Evolutionary conservation across 2,329 filamentous ascomycete species (phyloP).

Genomic region (Pleomassaria siparia): DNA sequence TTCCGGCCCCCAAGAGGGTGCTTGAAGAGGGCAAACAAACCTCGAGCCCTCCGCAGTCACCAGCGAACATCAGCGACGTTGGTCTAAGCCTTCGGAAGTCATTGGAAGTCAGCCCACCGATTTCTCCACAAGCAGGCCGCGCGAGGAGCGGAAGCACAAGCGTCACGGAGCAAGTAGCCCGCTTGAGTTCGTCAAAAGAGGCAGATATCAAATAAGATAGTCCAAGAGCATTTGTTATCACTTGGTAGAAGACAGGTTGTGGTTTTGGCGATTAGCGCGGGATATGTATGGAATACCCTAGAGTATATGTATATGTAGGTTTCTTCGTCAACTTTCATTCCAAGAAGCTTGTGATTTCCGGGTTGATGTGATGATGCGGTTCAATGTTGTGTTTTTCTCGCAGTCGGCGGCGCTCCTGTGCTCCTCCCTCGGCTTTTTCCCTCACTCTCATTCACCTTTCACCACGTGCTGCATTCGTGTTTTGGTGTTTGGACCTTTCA

Average conservation of each 20-base stretch:
- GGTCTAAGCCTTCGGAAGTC: constrained; percentile 34
- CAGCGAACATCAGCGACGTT: constrained; percentile 24
- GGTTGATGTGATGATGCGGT: not conserved
- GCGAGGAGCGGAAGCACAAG: constrained; percentile 27
- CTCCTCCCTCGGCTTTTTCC: not conserved
- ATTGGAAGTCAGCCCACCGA: constrained; percentile 27
- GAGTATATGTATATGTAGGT: constrained; percentile 1
- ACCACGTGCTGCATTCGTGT: not conserved
- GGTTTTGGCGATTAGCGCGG: not conserved
- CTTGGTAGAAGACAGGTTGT: not conserved
- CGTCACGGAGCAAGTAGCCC: constrained; percentile 37
- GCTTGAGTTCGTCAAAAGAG: constrained; percentile 28
- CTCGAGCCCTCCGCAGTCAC: constrained; percentile 23
- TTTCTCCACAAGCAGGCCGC: constrained; percentile 15
- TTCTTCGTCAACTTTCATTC: not conserved
- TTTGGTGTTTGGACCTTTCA: not conserved
- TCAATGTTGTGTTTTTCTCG: not conserved
- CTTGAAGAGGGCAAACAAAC: constrained; percentile 17
- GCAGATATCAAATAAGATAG: not conserved
- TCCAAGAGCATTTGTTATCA: not conserved
- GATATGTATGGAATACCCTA: not conserved
- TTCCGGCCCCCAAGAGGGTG: constrained; percentile 24
- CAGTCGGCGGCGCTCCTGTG: too few relatives aligned
- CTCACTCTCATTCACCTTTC: not conserved
- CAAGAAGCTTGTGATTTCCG: not conserved